phyloP scores from a whole-genome alignment of 352 stramenopile species.

The Pythium insidiosum region DNA sequence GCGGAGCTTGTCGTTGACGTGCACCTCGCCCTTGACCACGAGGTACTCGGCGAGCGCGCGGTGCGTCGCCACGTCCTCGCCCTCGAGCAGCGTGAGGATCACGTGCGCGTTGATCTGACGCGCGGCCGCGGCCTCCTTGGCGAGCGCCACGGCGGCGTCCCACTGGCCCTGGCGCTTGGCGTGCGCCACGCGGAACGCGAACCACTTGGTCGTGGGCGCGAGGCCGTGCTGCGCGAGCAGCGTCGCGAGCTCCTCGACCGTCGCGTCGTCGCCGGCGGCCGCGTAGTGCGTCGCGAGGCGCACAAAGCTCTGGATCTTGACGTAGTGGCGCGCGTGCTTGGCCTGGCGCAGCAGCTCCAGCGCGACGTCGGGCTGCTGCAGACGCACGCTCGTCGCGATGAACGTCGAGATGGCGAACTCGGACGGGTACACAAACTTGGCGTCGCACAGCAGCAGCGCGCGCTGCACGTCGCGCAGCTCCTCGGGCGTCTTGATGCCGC shows the following conservation, averaged over 20 bases:
- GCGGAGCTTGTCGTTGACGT: slow-evolving; percentile 21
- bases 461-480: slow-evolving; percentile 64
- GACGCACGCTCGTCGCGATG: slow-evolving; percentile 55
- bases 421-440: slow-evolving; percentile 70
- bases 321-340: slow-evolving; percentile 66
- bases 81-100: slow-evolving; percentile 64
- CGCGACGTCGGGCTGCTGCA: slow-evolving; percentile 42
- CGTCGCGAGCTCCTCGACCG: slow-evolving; percentile 48
- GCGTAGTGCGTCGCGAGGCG: slow-evolving; percentile 63
- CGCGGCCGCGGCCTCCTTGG: slow-evolving; percentile 49
- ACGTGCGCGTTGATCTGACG: slow-evolving; percentile 76
- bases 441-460: slow-evolving; percentile 67
- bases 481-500: slow-evolving; percentile 68
- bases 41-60: slow-evolving; percentile 72
- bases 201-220: slow-evolving; percentile 57
- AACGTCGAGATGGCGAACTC: slow-evolving; percentile 56
- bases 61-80: slow-evolving; percentile 44
- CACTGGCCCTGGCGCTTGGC: slow-evolving; percentile 50
- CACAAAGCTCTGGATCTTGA: slow-evolving; percentile 73
- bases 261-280: slow-evolving; percentile 35
- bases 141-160: slow-evolving; percentile 49
- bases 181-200: slow-evolving; percentile 63
- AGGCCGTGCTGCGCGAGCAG: slow-evolving; percentile 45
- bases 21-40: slow-evolving; percentile 71
- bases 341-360: slow-evolving; percentile 62